Conservation (phyloP, 75 land plant genomes). For the Selaginella moellendorffii region DNA sequence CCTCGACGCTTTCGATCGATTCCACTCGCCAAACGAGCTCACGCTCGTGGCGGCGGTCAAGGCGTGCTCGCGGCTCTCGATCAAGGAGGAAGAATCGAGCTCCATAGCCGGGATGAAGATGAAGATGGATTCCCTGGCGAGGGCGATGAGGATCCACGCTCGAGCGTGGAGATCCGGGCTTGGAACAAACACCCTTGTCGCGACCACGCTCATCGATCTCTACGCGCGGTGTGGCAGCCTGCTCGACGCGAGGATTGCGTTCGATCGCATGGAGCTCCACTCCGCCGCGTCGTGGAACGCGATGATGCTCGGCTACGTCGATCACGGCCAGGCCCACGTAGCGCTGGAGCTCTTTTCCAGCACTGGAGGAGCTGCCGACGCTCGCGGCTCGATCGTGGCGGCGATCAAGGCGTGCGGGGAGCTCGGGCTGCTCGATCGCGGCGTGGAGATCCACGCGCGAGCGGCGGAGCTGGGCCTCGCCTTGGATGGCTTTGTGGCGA, state of each 20-base stretch:
- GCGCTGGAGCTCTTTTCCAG: constrained; percentile 12
- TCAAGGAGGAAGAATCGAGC: too few relatives aligned
- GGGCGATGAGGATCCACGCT: not conserved
- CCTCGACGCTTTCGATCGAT: too few relatives aligned
- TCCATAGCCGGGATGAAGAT: too few relatives aligned
- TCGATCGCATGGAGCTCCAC: not conserved
- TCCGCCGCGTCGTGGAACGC: constrained; percentile 7
- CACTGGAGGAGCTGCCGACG: constrained; percentile 7
- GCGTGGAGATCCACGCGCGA: constrained; percentile 21
- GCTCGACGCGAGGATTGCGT: not conserved
- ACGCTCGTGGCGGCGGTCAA: too few relatives aligned
- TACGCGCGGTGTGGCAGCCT: constrained; percentile 7
- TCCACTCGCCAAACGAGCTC: too few relatives aligned
- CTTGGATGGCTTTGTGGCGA: constrained; percentile 13
- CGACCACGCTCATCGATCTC: not conserved
- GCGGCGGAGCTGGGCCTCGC: constrained; percentile 22
- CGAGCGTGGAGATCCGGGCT: not conserved
- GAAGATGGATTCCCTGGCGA: too few relatives aligned
- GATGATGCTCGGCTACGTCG: constrained; percentile 10
- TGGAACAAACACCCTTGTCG: not conserved
- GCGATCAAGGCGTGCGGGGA: constrained; percentile 27
- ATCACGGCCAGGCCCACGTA: not conserved
- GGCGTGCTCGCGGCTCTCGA: too few relatives aligned
- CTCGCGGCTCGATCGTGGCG: constrained; percentile 26
- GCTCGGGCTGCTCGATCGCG: constrained; percentile 15